Percentiles rank a stretch among this genome's conserved stretches.
Conservation (phyloP, 306 rosid species). For the Glycine tomentella region DNA sequence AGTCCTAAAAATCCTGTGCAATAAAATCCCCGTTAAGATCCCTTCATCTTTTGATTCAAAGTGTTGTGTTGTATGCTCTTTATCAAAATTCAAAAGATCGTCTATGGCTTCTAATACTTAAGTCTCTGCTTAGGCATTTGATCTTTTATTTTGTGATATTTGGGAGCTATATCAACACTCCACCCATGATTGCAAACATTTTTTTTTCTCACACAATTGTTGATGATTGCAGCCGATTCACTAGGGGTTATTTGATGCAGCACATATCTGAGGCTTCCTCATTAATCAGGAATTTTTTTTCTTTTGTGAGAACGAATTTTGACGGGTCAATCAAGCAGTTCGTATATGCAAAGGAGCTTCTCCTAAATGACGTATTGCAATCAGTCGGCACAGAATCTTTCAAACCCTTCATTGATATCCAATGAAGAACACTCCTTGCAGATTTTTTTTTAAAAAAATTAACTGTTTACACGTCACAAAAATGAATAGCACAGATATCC, state of each 20-base stretch:
- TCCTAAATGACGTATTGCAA: background rate
- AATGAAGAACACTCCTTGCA: conserved; percentile 35
- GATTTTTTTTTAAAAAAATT: conserved; percentile 29
- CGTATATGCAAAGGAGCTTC: background rate
- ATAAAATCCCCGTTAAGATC: background rate
- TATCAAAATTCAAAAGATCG: no score
- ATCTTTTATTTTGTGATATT: no score
- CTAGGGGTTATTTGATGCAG: background rate
- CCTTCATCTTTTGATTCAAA: background rate
- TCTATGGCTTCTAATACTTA: no score
- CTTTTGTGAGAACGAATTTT: background rate
- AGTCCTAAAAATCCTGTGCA: background rate
- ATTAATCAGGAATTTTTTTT: background rate
- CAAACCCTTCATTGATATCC: conserved; percentile 52
- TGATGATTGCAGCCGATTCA: background rate
- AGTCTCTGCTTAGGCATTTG: no score
- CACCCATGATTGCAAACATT: background rate
- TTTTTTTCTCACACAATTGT: background rate
- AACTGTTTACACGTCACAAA: background rate
- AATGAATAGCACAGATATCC: conserved; percentile 33
- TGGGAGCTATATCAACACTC: background rate
- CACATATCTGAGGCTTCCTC: background rate
- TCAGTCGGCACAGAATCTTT: background rate
- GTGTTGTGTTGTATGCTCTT: background rate
- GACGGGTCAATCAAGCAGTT: background rate